Evolutionary conservation across 2,329 filamentous ascomycete species (phyloP).

Genomic region (Thielaviopsis cerberus): DNA sequence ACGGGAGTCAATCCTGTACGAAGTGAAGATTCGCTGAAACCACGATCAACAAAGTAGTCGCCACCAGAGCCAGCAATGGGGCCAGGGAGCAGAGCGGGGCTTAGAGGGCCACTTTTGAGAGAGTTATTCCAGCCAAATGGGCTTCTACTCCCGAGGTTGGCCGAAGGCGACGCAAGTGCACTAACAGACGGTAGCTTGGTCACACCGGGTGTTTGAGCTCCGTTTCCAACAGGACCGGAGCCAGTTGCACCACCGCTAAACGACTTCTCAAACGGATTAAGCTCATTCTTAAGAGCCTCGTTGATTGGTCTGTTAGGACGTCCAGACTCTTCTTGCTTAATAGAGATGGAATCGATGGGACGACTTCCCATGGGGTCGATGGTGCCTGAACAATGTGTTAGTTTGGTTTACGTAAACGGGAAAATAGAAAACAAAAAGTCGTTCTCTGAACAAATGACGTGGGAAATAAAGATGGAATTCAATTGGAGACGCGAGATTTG

Average conservation of each 20-base stretch:
- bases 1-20: slow-evolving; percentile 84
- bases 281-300: slow-evolving; percentile 50
- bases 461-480: background rate
- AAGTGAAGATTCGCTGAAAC: slow-evolving; percentile 89
- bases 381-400: background rate
- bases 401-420: background rate
- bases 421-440: background rate
- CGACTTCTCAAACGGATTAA: slow-evolving; percentile 92
- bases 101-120: slow-evolving; percentile 76
- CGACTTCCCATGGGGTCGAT: background rate
- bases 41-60: slow-evolving; percentile 79
- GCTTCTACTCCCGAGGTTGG: slow-evolving; percentile 18
- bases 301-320: background rate
- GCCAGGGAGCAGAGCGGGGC: slow-evolving; percentile 90
- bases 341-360: slow-evolving; percentile 1
- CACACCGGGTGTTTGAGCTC: slow-evolving; percentile 49
- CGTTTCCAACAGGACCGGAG: slow-evolving; percentile 23
- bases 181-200: slow-evolving; percentile 77
- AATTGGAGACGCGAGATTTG: background rate
- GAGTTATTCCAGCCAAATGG: slow-evolving; percentile 34
- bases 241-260: slow-evolving; percentile 46
- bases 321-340: slow-evolving; percentile 2
- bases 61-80: slow-evolving; percentile 67
- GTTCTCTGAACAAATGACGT: background rate
- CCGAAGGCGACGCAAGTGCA: slow-evolving; percentile 74